Evolutionary conservation across 139 green algal genomes (phyloP), one percentile per base, ranked within the genome.

Genomic region (Chlamydomonas incerta): DNA sequence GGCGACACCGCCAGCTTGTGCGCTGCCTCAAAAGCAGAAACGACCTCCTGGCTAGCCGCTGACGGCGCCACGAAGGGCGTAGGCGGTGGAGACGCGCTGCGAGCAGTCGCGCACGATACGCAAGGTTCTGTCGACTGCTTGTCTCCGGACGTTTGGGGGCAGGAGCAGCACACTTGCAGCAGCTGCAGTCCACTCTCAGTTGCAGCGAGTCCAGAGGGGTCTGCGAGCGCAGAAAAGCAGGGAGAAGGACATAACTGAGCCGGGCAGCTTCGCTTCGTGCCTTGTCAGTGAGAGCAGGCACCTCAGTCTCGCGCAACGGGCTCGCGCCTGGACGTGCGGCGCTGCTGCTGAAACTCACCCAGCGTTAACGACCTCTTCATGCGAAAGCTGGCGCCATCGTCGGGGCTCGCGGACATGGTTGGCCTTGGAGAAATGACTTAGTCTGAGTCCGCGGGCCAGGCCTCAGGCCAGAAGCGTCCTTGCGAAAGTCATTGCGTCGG

Each of bases 61-160:
- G 66, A 31, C 31, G 79, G 47, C 20, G 79, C 58, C 13, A 85
- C 66, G n/a, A 85, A 85, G 2, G 79, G 79, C 33, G 79, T 85
- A 0, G 79, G 67, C 0, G 79, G 66, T 11, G 79, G 66, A 26
- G 79, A 85, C 24, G 10, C 21, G 33, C 74, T 58, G 63, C 63
- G 20, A 26, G 60, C 55, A 17, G 57, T 26, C 31, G 65, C 65
- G 34, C 77, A 74, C 60, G 29, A 18, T 23, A 62, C 28, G 35
- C 76, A 72, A 63, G 47, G 15, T 14, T 21, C 26, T 18, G 74
- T 21, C 31, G 37, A 55, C 15, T 46, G 34, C 28, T 72, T 35
- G 18, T n/a, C 76, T 83, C 60, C 37, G 35, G 37, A 23, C 41
- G 41, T 50, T 8, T 50, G 41, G 10, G n/a, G 11, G 34, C 41